Evolutionary conservation across 179 eudicot genomes (phyloP), one percentile per base, ranked within the genome.

Genomic region (Carnegiea gigantea): DNA sequence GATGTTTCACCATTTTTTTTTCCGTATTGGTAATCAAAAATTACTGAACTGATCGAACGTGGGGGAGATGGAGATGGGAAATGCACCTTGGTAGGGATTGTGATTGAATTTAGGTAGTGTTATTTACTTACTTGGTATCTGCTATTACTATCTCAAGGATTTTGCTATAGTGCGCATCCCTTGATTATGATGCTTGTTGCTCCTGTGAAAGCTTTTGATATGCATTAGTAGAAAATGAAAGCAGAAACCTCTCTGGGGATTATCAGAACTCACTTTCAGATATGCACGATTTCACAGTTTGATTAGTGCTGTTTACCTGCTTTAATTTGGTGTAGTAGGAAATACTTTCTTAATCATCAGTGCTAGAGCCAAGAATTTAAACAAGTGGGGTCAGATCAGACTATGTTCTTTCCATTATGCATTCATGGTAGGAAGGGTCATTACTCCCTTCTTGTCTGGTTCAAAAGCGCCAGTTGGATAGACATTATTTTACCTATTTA

Each of bases 361-460:
- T 40, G 44, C 8, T 40, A 40, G 44, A 40, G 8, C 44, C 8
- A 40, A 40, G 44, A 40, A 40, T 40, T 5, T 40, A 40, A 40
- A 40, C 44, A 2, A 2, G 44, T 40, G 44, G 44, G 9, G 7
- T 40, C 44, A 0, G 9, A 40, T 40, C 44, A 40, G 6, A 40
- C 44, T 40, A 40, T 40, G 8, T 40, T 40, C 44, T 40, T 40
- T 40, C 44, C 44, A 7, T 40, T 40, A 48, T 11, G 14, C 53
- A 48, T 9, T 48, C 53, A 54, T 87, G 78, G 75, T 86, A 78
- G 84, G 44, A 81, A 81, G 62, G 64, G 71, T 57, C 33, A 65
- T 65, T 46, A 28, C 12, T 53, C 38, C 38, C 18, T 75, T 12
- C 18, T 75, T 12, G 28, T 53, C 51, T 68, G 77, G 60, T 24